Evolutionary conservation across 176 grass and related monocot species (phyloP), one percentile per base, ranked within the genome.

Genomic region (Carex scoparia): DNA sequence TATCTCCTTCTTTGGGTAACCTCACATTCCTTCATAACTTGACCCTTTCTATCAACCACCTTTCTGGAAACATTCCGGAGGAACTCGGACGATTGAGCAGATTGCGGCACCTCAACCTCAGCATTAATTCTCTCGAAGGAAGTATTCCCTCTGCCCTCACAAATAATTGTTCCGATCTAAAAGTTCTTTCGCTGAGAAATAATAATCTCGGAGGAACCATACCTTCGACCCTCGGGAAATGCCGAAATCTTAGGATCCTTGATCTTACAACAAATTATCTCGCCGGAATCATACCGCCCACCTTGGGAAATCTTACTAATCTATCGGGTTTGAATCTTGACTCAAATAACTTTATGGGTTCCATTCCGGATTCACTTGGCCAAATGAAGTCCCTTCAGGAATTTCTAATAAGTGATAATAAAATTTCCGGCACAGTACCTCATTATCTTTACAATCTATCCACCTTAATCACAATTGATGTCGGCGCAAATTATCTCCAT

Each of bases 1-100:
- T 87, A 67, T 74, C 90, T 3, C 88, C 91, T 1, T 88, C 37
- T 44, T 12, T 90, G 30, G 82, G 73, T 19, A 92, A 92, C 76
- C 85, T 89, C 0, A 83, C 87, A 9, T 89, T 89, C 48, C 79
- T 81, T 19, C 79, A 40, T 7, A 69, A 65, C 16, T 55, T 92
- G 72, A 83, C 0, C 46, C 88, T 89, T 18, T 38, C 67, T 15
- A 14, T 79, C 55, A 86, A 90, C 57, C 42, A 8, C 4, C 60
- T 90, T 13, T 71, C 51, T 0, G 85, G 89, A 44, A 14, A 1
- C 65, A 81, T 90, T 10, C 85, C 75, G 0, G 13, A 81, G 42
- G 81, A 90, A 74, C 23, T 90, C 0, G 81, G 85, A 4, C 28
- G 30, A 27, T 61, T 86, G 55, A 79, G 37, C 14, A 59, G 64